phyloP scores from a whole-genome alignment of 441 rosid genomes.

The Eutrema salsugineum region DNA sequence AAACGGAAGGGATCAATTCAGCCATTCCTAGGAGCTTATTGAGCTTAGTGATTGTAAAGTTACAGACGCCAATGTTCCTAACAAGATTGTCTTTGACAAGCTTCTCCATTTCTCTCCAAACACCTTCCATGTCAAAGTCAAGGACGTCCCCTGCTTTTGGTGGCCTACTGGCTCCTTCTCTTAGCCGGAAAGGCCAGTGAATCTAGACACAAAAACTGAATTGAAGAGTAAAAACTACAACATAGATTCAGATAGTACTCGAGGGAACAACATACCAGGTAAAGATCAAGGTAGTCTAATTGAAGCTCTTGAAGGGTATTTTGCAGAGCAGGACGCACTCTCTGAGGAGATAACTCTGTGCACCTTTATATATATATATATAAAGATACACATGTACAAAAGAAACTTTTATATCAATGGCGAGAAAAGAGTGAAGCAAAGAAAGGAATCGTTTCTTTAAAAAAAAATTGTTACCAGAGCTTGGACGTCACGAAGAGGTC shows the following conservation, averaged over 20 bases:
- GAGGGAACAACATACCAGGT: conserved; percentile 25
- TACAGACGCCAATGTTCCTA: conserved; percentile 45
- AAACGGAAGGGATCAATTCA: conserved; percentile 40
- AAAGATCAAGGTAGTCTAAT: conserved; percentile 52
- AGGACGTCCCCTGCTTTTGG: conserved; percentile 38
- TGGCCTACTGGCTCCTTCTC: conserved; percentile 43
- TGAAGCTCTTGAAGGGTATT: conserved; percentile 53
- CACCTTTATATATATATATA: too few species aligned
- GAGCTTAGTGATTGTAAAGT: conserved; percentile 47
- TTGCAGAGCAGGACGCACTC: conserved; percentile 42
- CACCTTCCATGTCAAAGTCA: conserved; percentile 51
- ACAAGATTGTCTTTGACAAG: conserved; percentile 41
- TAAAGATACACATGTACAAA: too few species aligned
- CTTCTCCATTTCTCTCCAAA: conserved; percentile 58
- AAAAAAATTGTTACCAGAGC: too few species aligned
- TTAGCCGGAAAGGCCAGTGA: not conserved
- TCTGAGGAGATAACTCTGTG: conserved; percentile 42
- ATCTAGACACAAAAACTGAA: not conserved
- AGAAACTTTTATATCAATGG: too few species aligned
- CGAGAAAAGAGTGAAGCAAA: not conserved
- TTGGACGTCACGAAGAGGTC: conserved; percentile 53
- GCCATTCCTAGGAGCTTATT: conserved; percentile 36
- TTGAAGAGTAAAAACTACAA: too few species aligned
- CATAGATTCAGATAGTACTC: too few species aligned
- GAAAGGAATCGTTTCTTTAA: not conserved